phyloP scores from a whole-genome alignment of 345 rosid genomes.

The Capsella bursapastoris region DNA sequence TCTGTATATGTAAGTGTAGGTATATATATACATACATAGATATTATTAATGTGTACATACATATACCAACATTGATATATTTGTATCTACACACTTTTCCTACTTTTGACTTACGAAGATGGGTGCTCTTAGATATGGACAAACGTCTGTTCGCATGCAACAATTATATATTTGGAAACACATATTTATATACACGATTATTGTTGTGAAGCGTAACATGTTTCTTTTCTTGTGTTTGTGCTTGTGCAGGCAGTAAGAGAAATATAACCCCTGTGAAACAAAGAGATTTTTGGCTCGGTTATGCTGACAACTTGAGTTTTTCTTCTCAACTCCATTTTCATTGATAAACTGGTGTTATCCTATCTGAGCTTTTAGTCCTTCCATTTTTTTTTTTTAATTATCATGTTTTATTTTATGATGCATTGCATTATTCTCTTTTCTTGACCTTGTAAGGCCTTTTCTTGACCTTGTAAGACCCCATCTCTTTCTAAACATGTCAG shows the following conservation, averaged over 20 bases:
- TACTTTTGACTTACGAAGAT: background rate
- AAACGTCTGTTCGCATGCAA: background rate
- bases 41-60: constrained; percentile 12
- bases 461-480: constrained; percentile 98
- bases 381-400: background rate
- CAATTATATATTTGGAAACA: background rate
- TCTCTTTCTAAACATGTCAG: background rate
- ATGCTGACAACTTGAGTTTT: constrained; percentile 3
- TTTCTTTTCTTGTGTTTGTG: background rate
- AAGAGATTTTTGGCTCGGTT: constrained; percentile 7
- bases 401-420: background rate
- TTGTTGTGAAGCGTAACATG: constrained; percentile 20
- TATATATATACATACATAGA: background rate
- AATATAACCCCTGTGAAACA: constrained; percentile 10
- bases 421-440: constrained; percentile 45
- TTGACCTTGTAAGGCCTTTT: constrained; percentile 99
- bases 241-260: constrained; percentile 24
- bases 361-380: constrained; percentile 66
- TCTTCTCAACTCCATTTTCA: background rate
- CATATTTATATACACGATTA: background rate
- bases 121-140: constrained; percentile 6
- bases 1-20: background rate
- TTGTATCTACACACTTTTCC: background rate
- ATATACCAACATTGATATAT: constrained; percentile 7
- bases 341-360: constrained; percentile 69